Evolutionary conservation across 495 filamentous ascomycete species (phyloP), one percentile per base, ranked within the genome.

Genomic region (Zalerion maritima): DNA sequence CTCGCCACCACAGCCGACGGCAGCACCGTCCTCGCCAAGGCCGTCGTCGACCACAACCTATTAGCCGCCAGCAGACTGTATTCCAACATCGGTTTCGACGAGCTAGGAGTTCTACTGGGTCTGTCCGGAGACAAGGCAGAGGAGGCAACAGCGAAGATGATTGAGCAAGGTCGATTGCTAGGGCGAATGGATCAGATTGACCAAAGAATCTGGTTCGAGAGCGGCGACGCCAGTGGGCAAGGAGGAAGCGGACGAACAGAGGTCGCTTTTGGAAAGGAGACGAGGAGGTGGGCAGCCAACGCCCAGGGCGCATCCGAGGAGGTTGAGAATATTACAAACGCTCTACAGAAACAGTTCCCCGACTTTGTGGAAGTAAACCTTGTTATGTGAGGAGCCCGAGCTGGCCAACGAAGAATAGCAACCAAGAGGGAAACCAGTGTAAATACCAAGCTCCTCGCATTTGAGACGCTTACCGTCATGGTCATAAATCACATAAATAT

Each of bases 171-270:
- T 10, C 72, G 89, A 14, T 54, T 97, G 35, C 67, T 69, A 2
- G 89, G 89, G 6, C 72, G 73, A 27, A 94, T 97, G 44, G 91
- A 97, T 54, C 89, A 96, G 60, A 91, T 97, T 45, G 81, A 85
- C 36, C 62, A 79, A 9, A 51, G 86, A 6, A 89, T 97, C 23
- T 81, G 70, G 45, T 97, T 97, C 45, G 77, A 84, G 34, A 69
- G 65, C 21, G 60, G 64, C 11, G 71, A 75, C 33, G 72, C 72
- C n/a, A 74, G 70, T 10, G 75, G 67, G 3, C 63, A 78, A 57
- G 67, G 65, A 48, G 65, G 58, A 5, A 67, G 63, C 28, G 71
- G 67, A 2, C 58, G 68, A 14, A 64, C 61, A 3, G 70, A 74
- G 32, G 59, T 63, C 5, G 47, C 67, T 4, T 70, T 73, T 9